These are phyloP conservation scores for Globisporangium mamillatum DNA, from an alignment of 352 stramenopile genomes.

Conservation along the genomic window DNA sequence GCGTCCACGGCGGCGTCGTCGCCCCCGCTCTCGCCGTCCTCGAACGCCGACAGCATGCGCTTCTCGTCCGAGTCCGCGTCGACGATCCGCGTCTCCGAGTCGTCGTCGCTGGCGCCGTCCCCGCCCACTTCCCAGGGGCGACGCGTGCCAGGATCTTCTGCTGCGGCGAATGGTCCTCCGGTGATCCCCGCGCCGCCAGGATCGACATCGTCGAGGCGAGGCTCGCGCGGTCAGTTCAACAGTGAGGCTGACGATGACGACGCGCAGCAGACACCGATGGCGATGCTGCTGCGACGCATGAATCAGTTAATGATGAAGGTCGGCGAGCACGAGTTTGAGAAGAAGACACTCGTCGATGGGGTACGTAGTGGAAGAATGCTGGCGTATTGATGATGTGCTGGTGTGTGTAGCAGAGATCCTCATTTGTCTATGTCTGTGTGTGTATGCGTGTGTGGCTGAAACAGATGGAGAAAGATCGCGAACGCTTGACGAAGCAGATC, in stretches of 20 bases:
- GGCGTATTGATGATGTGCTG: background rate
- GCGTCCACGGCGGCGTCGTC: constrained; percentile 19
- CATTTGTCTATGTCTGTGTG: background rate
- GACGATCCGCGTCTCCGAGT: constrained; percentile 13
- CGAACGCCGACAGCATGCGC: constrained; percentile 7
- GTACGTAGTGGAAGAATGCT: constrained; percentile 20
- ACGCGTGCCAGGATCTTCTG: background rate
- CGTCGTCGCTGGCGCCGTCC: constrained; percentile 14
- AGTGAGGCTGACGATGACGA: constrained; percentile 19
- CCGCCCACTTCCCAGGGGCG: constrained; percentile 13
- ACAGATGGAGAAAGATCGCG: constrained; percentile 80
- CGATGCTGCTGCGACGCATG: constrained; percentile 74
- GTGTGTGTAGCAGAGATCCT: background rate
- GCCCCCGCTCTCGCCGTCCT: constrained; percentile 17
- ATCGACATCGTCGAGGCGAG: constrained; percentile 15
- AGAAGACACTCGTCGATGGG: constrained; percentile 78
- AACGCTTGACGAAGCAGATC: constrained; percentile 39
- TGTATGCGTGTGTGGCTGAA: background rate
- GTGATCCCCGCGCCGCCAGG: constrained; percentile 1
- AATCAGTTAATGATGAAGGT: constrained; percentile 85
- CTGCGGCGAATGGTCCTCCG: background rate
- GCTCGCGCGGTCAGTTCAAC: constrained; percentile 9
- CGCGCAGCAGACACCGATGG: constrained; percentile 36
- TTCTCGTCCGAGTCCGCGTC: constrained; percentile 17
- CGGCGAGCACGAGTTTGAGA: constrained; percentile 85